Evolutionary conservation across 1,139 yeast species (phyloP).

Genomic region (Saccharomyces hybrid): DNA sequence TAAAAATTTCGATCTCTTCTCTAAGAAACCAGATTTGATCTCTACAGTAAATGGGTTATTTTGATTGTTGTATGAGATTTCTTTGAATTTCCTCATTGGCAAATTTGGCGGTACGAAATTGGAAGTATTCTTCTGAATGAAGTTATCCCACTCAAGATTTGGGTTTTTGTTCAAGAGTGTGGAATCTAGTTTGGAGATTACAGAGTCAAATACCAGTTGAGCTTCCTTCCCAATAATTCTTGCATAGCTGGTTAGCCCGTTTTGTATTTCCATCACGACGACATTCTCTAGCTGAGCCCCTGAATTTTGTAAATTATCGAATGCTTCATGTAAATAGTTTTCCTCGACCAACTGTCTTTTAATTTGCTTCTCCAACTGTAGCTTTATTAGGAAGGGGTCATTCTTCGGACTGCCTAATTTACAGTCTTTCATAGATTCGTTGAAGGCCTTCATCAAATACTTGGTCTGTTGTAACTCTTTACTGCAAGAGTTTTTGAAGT

Average conservation of each 20-base stretch:
- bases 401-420: constrained; percentile 32
- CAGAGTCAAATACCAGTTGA: constrained; percentile 53
- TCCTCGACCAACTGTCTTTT: constrained; percentile 75
- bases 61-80: constrained; percentile 58
- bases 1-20: constrained; percentile 81
- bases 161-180: constrained; percentile 77
- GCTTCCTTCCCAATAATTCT: constrained; percentile 61
- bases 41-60: constrained; percentile 64
- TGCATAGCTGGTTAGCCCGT: constrained; percentile 66
- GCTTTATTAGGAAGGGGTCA: constrained; percentile 78
- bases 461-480: constrained; percentile 64
- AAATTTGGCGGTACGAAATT: constrained; percentile 71
- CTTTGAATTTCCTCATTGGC: constrained; percentile 59
- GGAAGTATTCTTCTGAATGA: constrained; percentile 55
- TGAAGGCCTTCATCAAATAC: constrained; percentile 42
- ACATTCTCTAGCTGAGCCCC: constrained; percentile 86
- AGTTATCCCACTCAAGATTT: constrained; percentile 82
- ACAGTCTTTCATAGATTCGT: constrained; percentile 40
- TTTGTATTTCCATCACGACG: constrained; percentile 79
- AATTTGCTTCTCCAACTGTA: constrained; percentile 66
- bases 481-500: constrained; percentile 67
- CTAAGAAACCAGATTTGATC: constrained; percentile 73
- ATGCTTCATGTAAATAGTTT: constrained; percentile 80
- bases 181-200: constrained; percentile 58
- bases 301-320: constrained; percentile 73